Evolutionary conservation across 2,329 filamentous ascomycete species (phyloP).

Genomic region (Botrytis cinerea): DNA sequence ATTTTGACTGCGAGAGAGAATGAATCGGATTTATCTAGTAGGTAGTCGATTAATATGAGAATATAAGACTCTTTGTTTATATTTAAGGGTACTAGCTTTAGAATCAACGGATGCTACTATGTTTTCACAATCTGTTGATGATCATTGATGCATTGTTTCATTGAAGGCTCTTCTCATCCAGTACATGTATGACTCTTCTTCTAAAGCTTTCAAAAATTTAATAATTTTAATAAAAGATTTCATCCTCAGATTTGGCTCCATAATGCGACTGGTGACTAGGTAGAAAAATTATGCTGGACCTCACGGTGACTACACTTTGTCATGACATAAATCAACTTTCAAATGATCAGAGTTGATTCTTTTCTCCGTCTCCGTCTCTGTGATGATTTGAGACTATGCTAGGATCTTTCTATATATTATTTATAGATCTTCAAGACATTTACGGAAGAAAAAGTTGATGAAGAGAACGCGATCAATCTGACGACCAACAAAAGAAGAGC

Average conservation of each 20-base stretch:
- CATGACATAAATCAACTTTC: neutral
- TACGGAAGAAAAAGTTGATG: neutral
- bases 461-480: neutral
- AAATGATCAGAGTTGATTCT: neutral
- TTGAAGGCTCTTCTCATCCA: neutral
- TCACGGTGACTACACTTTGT: neutral
- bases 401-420: fast-evolving
- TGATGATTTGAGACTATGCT: fast-evolving
- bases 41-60: neutral
- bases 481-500: neutral
- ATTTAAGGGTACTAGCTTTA: fast-evolving
- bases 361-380: neutral
- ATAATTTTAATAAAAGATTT: fast-evolving
- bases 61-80: neutral
- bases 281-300: neutral
- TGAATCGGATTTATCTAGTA: fast-evolving
- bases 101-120: fast-evolving
- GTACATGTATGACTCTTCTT: neutral
- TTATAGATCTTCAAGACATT: fast-evolving
- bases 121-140: fast-evolving
- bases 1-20: neutral
- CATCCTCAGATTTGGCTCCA: fast-evolving
- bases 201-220: too few species aligned
- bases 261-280: neutral
- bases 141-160: neutral